These are phyloP conservation scores for Xanthoconium stramineum DNA, from an alignment of 768 basidiomycete genomes.

Conservation along the genomic window DNA sequence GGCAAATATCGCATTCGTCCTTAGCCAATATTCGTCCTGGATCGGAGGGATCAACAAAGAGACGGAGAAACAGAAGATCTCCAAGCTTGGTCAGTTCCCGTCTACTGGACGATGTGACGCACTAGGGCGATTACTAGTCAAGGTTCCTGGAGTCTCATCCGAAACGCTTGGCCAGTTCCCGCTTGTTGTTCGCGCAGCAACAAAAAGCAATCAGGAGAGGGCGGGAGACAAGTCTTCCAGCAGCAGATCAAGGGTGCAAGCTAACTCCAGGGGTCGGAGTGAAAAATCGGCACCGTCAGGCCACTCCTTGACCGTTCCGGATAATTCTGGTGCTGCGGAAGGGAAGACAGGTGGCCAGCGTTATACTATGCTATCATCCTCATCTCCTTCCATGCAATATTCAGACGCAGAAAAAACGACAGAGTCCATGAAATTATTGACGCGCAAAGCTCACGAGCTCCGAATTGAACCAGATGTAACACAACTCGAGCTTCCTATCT, in stretches of 20 bases:
- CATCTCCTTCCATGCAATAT: not conserved
- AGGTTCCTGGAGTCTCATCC: not conserved
- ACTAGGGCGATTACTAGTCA: constrained; percentile 1
- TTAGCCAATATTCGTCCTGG: not conserved
- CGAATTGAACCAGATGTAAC: not conserved
- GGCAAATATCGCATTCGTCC: accelerated
- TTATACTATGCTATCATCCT: not conserved
- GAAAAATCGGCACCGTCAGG: not conserved
- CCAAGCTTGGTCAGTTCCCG: not conserved
- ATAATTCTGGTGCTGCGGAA: not conserved
- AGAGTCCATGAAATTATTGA: not conserved
- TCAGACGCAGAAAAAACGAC: not conserved
- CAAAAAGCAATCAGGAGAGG: not conserved
- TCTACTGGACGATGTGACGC: constrained; percentile 5
- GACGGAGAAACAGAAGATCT: not conserved
- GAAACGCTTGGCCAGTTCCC: not conserved
- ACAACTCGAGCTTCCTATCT: constrained; percentile 4
- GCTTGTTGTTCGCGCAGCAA: not conserved
- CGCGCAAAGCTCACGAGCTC: not conserved
- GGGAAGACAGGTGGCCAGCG: not conserved
- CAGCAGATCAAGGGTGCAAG: not conserved
- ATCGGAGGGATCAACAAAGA: not conserved
- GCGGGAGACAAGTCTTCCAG: not conserved
- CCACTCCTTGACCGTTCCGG: not conserved
- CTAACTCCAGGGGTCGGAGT: not conserved